These are phyloP conservation scores for Selaginella moellendorffii DNA, from an alignment of 75 land plant genomes.

Conservation along the genomic window DNA sequence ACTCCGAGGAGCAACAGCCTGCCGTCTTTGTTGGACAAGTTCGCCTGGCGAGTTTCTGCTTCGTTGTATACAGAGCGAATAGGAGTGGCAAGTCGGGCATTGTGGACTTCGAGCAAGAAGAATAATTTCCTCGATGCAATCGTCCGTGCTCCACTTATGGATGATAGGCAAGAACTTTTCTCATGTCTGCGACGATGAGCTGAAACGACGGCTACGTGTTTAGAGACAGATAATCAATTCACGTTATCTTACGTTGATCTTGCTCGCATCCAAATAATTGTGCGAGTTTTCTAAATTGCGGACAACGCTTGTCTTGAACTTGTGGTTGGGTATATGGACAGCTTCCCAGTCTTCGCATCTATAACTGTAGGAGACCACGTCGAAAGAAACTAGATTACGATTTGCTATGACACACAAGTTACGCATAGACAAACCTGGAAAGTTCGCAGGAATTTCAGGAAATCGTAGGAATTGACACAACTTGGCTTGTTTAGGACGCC, in stretches of 20 bases:
- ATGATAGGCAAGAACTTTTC: slow-evolving; percentile 83
- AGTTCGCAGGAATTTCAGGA: slow-evolving; percentile 59
- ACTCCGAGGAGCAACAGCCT: slow-evolving; percentile 41
- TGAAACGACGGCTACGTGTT: slow-evolving; percentile 13
- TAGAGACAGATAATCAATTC: not conserved
- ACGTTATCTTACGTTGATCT: slow-evolving; percentile 48
- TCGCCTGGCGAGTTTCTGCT: slow-evolving; percentile 38
- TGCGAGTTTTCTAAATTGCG: slow-evolving; percentile 85
- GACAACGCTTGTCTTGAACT: slow-evolving; percentile 83
- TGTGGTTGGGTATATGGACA: slow-evolving; percentile 88
- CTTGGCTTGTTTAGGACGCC: slow-evolving; percentile 64
- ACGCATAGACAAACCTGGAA: slow-evolving; percentile 53
- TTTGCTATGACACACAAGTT: slow-evolving; percentile 1
- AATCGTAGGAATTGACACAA: slow-evolving; percentile 55
- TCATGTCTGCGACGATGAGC: slow-evolving; percentile 94
- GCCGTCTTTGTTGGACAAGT: slow-evolving; percentile 22
- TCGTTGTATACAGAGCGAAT: slow-evolving; percentile 71
- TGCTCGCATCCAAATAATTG: slow-evolving; percentile 77
- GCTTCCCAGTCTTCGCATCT: slow-evolving; percentile 97
- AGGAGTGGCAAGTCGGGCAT: slow-evolving; percentile 91
- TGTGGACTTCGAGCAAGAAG: slow-evolving; percentile 72
- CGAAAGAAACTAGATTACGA: not conserved
- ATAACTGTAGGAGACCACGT: slow-evolving; percentile 94
- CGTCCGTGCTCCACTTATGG: slow-evolving; percentile 88
- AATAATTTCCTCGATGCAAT: slow-evolving; percentile 85